Base-by-base conservation (phyloP, 495 filamentous ascomycete species). In the Neurospora terricola region DNA sequence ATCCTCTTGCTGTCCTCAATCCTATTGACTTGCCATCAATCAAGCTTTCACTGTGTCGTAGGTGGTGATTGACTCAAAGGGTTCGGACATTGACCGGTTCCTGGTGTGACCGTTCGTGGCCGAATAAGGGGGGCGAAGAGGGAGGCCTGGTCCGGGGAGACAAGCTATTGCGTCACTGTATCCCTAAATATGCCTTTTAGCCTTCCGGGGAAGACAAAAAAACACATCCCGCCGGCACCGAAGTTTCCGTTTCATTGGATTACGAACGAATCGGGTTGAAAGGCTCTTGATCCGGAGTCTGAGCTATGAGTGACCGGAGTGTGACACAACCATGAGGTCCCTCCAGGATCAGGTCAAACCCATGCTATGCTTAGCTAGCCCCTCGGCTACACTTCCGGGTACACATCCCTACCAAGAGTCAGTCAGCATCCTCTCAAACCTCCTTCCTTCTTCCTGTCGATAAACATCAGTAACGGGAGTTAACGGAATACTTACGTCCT, bases 321-420 rank as follows among this genome's bases (percentile, higher is more conserved):
- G 54, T 34, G 54, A 62, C 3, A 62, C 54, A 9, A 18, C 27
- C 5, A 18, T 0, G 27, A 2, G 21, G 27, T 3, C 12, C 54
- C 14, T 0, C 45, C 12, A 34, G 2, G 1, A 4, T 14, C 27
- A 27, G 6, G 12, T 18, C 14, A 30, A 34, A 34, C 14, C 54
- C 54, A 62, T 1, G 54, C 23, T 62, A 16, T 30, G 10, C 1
- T 27, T 0, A 62, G 14, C 27, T 62, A 34, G 54, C 23, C 23
- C 14, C 7, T 36, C n/a, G 59, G 21, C 14, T 80, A 90, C 73
- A 90, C 72, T 76, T 88, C 84, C 3, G 88, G 86, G 77, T 91
- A 92, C 27, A 91, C 83, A 79, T 91, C 88, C 36, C 86, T 90
- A 70, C 11, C 66, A 54, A 62, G 9, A 69, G 18, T 45, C 36